Evolutionary conservation across 1,284 basidiomycete species (phyloP), one percentile per base, ranked within the genome.

Genomic region (Cryptococcus neoformans): DNA sequence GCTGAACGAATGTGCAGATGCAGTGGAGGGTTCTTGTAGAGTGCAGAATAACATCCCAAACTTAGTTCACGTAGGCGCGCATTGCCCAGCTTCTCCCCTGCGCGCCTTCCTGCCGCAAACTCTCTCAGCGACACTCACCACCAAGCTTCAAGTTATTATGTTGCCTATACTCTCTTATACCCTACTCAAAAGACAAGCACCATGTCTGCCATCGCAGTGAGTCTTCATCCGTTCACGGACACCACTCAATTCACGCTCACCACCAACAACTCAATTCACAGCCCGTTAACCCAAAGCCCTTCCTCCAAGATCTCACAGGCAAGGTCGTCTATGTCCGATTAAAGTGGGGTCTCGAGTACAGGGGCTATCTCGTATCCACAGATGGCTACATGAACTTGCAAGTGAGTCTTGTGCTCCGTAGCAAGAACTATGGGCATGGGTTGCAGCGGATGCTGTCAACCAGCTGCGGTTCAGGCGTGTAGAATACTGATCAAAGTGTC

Each of bases 331-430:
- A 87, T 70, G 94, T 99, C 58, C 85, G 87, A 60, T 85, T 99
- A 74, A 99, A 99, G 82, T 99, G 96, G 96, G 96, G 96, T 62
- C 83, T 98, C 62, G 94, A 98, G 78, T 99, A 99, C 84, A 97
- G 94, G 81, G 95, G 96, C 49, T 99, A 95, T 81, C 84, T 99
- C 60, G 95, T 99, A 65, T 95, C 91, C 74, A 97, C 95, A 5
- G 96, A 99, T 79, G 91, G 91, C 36, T 99, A 97, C 81, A 98
- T 99, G 94, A 99, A 99, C 79, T 83, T 99, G 53, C 96, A 99
- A 83, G 94, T 92, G 67, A 62, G 83, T 79, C 6, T 11, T 6
- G 21, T 4, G 41, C 39, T 48, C n/a, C 46, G 28, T 28, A 4
- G 42, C 16, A 44, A 14, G 42, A n/a, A 16, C 14, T 28, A 28